These are phyloP conservation scores for Malassezia japonica DNA, from an alignment of 1,284 basidiomycete species.

Conservation along the genomic window DNA sequence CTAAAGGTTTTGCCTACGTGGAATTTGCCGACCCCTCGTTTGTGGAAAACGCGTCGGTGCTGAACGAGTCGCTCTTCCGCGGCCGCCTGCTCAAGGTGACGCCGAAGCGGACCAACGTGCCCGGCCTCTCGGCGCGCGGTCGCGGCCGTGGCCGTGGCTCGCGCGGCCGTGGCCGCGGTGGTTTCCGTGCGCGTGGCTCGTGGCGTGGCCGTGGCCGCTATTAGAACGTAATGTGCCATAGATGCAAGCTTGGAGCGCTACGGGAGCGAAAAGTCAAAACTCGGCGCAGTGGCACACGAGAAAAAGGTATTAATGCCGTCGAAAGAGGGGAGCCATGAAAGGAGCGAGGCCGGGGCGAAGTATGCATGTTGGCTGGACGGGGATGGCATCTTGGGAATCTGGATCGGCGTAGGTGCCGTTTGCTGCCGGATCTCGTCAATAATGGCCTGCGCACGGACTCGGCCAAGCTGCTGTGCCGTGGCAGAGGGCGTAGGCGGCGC, in stretches of 20 bases:
- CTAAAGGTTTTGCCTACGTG: constrained; percentile 98
- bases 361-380: too few relatives aligned
- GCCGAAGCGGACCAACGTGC: constrained; percentile 46
- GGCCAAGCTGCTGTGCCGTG: neutral
- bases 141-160: constrained; percentile 38
- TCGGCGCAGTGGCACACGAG: too few relatives aligned
- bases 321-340: too few relatives aligned
- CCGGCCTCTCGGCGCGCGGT: constrained; percentile 34
- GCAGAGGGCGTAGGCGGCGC: neutral
- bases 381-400: neutral
- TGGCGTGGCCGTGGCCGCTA: constrained; percentile 32
- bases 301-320: too few relatives aligned
- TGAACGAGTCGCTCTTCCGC: constrained; percentile 90
- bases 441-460: neutral
- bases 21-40: constrained; percentile 93
- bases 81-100: constrained; percentile 76
- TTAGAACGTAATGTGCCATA: too few relatives aligned
- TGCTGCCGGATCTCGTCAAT: constrained; percentile 2
- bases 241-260: too few relatives aligned
- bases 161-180: constrained; percentile 22
- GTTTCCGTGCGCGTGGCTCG: constrained; percentile 16
- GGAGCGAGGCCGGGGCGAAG: too few relatives aligned
- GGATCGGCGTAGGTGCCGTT: neutral
- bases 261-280: too few relatives aligned
- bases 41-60: constrained; percentile 81